These are phyloP conservation scores for Aureobasidium melanogenum DNA, from an alignment of 2,329 filamentous ascomycete species.

Conservation along the genomic window DNA sequence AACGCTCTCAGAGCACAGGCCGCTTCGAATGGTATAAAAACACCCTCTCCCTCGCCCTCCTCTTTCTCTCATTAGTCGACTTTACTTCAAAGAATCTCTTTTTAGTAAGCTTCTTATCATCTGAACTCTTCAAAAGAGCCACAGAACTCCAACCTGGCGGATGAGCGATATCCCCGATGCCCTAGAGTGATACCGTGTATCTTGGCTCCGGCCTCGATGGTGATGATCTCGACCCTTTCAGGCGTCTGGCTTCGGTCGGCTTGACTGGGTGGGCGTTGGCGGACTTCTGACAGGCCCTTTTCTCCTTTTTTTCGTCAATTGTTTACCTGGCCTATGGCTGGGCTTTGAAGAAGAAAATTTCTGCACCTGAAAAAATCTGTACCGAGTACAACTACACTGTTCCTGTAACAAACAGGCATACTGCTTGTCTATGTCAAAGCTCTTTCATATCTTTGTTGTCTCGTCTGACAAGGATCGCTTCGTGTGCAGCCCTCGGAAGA, in stretches of 20 bases:
- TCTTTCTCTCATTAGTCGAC: slow-evolving; percentile 15
- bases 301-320: slow-evolving; percentile 8
- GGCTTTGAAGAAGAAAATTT: slow-evolving; percentile 6
- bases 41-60: slow-evolving; percentile 10
- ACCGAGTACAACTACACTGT: background rate
- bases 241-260: slow-evolving; percentile 16
- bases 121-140: slow-evolving; percentile 88
- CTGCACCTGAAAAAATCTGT: background rate
- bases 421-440: background rate
- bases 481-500: background rate
- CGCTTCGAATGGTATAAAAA: background rate
- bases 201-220: slow-evolving; percentile 12
- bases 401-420: background rate
- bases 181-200: slow-evolving; percentile 66
- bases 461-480: background rate
- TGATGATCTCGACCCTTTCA: slow-evolving; percentile 17
- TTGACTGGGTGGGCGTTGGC: slow-evolving; percentile 15
- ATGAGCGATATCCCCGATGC: slow-evolving; percentile 78
- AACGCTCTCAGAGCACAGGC: background rate
- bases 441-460: background rate
- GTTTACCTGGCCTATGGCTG: slow-evolving; percentile 3
- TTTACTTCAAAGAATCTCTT: slow-evolving; percentile 6
- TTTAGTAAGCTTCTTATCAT: slow-evolving; percentile 93
- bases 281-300: slow-evolving; percentile 17
- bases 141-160: slow-evolving; percentile 91